These are phyloP conservation scores for Rhizophagus sp. DNA, from an alignment of 192 early-diverging fungal species.

Conservation along the genomic window DNA sequence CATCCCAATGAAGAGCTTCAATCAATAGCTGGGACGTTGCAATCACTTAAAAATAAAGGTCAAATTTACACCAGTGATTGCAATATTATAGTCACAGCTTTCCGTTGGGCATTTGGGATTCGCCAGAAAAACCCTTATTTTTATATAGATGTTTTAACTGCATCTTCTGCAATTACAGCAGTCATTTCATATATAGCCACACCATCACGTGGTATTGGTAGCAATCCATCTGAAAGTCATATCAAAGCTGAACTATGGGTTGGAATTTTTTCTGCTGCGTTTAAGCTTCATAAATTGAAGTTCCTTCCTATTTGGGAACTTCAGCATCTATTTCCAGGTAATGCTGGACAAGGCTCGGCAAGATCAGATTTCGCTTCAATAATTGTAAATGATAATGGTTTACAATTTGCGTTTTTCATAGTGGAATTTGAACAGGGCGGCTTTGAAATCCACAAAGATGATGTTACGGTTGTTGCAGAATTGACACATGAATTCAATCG, in stretches of 20 bases:
- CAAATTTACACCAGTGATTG: too few relatives aligned
- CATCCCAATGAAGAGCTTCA: too few relatives aligned
- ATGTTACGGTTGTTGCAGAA: background rate
- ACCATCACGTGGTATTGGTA: too few relatives aligned
- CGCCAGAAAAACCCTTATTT: too few relatives aligned
- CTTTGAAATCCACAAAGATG: conserved; percentile 11
- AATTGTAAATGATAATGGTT: background rate
- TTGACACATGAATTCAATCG: background rate
- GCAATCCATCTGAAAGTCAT: too few relatives aligned
- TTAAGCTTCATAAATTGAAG: background rate
- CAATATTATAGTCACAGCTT: too few relatives aligned
- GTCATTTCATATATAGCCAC: too few relatives aligned
- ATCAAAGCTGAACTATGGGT: background rate
- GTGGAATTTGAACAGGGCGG: conserved; percentile 21
- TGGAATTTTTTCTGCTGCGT: background rate
- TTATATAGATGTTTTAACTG: too few relatives aligned
- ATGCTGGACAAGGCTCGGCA: conserved; percentile 18
- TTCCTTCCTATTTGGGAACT: conserved; percentile 23
- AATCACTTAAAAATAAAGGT: too few relatives aligned
- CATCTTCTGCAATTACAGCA: too few relatives aligned
- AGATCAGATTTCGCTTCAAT: conserved; percentile 23
- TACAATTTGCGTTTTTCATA: conserved; percentile 29
- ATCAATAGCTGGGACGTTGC: too few relatives aligned
- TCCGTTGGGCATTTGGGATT: too few relatives aligned
- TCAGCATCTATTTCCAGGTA: conserved; percentile 12